Percentiles rank a stretch among this genome's conserved stretches.
Conservation (phyloP, 1,284 basidiomycete species). For the Ustilago crameri region DNA sequence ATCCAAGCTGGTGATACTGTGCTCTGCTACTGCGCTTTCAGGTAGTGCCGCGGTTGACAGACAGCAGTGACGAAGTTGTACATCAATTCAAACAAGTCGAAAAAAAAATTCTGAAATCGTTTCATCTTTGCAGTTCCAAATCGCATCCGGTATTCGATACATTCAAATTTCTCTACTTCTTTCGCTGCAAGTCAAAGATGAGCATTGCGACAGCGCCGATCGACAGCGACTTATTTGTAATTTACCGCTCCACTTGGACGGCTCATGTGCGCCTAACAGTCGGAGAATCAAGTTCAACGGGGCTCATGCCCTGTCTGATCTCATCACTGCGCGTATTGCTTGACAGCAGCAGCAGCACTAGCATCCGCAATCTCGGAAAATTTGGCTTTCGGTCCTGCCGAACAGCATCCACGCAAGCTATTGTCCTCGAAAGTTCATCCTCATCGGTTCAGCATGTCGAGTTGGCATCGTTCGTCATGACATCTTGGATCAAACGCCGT, state of each 20-base stretch:
- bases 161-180: background rate
- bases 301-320: slow-evolving; percentile 2
- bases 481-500: background rate
- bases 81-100: background rate
- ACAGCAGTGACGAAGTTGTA: slow-evolving; percentile 10
- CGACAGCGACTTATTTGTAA: background rate
- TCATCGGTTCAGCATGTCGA: background rate
- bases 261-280: background rate
- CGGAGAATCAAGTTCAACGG: background rate
- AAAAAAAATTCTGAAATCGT: background rate
- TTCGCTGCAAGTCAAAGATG: too few species aligned
- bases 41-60: too few species aligned
- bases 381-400: background rate
- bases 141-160: slow-evolving; percentile 1
- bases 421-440: background rate
- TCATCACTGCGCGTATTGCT: slow-evolving; percentile 8
- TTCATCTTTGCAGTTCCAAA: background rate
- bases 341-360: too few species aligned
- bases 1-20: background rate
- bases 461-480: background rate
- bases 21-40: too few species aligned
- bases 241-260: slow-evolving; percentile 6
- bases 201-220: too few species aligned
- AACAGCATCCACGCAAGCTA: background rate
- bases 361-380: slow-evolving; percentile 2